Percentiles rank a stretch among this genome's conserved stretches.
Conservation (phyloP, 1,284 basidiomycete species). For the Porogramme epimiltina region DNA sequence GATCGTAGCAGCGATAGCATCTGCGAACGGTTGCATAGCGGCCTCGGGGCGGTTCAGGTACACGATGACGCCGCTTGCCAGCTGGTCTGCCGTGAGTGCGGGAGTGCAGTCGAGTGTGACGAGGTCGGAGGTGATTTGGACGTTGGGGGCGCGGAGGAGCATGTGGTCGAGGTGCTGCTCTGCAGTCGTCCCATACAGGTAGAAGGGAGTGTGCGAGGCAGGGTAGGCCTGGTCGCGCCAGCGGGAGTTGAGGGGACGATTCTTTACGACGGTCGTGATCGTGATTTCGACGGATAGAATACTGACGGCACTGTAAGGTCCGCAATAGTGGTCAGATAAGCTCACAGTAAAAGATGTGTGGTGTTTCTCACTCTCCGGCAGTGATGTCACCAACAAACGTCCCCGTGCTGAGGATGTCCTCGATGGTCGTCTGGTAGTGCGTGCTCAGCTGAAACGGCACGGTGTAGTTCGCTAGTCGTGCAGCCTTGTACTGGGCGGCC, state of each 20-base stretch:
- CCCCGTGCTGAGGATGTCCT: too few relatives aligned
- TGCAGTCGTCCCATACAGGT: conserved; percentile 39
- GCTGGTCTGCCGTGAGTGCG: not conserved
- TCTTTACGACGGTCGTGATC: conserved; percentile 36
- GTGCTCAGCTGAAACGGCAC: conserved; percentile 9
- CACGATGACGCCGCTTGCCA: not conserved
- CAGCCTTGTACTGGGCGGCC: conserved; percentile 26
- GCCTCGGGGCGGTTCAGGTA: not conserved
- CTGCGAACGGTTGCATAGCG: not conserved
- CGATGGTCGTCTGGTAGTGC: not conserved
- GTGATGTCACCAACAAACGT: too few relatives aligned
- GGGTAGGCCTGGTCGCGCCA: conserved; percentile 35
- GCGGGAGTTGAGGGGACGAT: conserved; percentile 25
- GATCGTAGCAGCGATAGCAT: not conserved
- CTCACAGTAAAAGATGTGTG: too few relatives aligned
- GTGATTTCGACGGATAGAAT: conserved; percentile 20
- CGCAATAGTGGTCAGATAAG: too few relatives aligned
- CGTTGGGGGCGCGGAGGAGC: conserved; percentile 40
- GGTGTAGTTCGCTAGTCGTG: conserved; percentile 14
- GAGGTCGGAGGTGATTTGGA: conserved; percentile 36
- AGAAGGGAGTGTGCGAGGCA: conserved; percentile 38
- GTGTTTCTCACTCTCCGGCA: too few relatives aligned
- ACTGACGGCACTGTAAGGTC: too few relatives aligned
- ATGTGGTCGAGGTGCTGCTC: conserved; percentile 43
- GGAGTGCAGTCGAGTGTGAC: conserved; percentile 26